Evolutionary conservation across 2,329 filamentous ascomycete species (phyloP), one percentile per base, ranked within the genome.

Genomic region (Cadophora gregata): DNA sequence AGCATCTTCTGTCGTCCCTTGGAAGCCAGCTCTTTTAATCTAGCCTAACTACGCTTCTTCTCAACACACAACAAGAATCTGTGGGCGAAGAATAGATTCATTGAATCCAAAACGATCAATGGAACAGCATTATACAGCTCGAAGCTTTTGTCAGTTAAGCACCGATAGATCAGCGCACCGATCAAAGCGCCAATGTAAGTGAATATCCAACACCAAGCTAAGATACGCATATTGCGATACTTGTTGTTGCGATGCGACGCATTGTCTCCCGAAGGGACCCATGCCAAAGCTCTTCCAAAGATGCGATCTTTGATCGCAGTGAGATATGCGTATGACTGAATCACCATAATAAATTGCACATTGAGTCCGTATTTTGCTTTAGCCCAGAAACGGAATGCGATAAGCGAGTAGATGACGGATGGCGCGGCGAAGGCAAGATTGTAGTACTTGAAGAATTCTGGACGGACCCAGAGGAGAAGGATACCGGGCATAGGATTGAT

Each of bases 391-490:
- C 63, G 58, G 14, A 65, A 50, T 1, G 63, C 58, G 31, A 66
- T 14, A 7, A 66, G 59, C n/a, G 64, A 62, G 38, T 66, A 66
- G 29, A 62, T 24, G 42, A 66, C 62, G 3, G 64, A 66, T 6
- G 64, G 64, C 4, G 56, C 55, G 21, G 59, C 64, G 64, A 66
- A 66, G 12, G 64, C 59, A n/a, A 66, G 64, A 27, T 66, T 66
- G 64, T 66, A 66, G 50, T 65, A 65, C 27, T 61, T 65, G 63
- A 65, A 65, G 50, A 47, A 65, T 31, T 65, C 63, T n/a, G 63
- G 63, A 42, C 63, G 58, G 24, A 65, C 50, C 63, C 63, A 65
- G 16, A 65, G 47, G 8, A 65, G 50, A 6, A 65, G 58, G 24
- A 62, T 65, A 48, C 63, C 63, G 2, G 63, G 63, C 14, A 65